Evolutionary conservation across 768 basidiomycete species (phyloP).

Genomic region (Jaapia argillacea): DNA sequence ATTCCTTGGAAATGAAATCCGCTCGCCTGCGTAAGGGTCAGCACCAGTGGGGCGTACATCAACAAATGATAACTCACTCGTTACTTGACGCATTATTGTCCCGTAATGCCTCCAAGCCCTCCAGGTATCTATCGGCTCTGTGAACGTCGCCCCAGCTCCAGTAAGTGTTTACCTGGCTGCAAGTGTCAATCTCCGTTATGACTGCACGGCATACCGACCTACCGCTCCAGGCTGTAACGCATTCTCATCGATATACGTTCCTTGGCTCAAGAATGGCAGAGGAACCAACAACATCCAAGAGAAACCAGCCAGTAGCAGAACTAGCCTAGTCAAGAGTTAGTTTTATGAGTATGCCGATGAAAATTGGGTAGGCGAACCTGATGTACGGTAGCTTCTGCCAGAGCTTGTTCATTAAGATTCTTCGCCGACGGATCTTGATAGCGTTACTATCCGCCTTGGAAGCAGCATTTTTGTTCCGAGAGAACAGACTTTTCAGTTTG

Average conservation of each 20-base stretch:
- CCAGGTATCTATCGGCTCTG: slow-evolving; percentile 73
- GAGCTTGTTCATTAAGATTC: slow-evolving; percentile 23
- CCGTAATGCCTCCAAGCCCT: slow-evolving; percentile 51
- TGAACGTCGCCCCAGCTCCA: slow-evolving; percentile 92
- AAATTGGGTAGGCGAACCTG: slow-evolving; percentile 8
- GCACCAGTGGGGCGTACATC: neutral
- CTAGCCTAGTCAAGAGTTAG: slow-evolving; percentile 27
- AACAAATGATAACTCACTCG: slow-evolving; percentile 42
- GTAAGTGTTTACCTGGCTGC: slow-evolving; percentile 71
- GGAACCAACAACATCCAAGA: slow-evolving; percentile 83
- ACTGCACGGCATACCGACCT: slow-evolving; percentile 8
- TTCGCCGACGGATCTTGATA: slow-evolving; percentile 36
- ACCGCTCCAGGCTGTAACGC: slow-evolving; percentile 92
- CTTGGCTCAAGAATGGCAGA: slow-evolving; percentile 45
- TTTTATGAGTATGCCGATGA: neutral
- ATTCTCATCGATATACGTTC: slow-evolving; percentile 90
- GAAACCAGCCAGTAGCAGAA: slow-evolving; percentile 57
- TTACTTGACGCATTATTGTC: slow-evolving; percentile 55
- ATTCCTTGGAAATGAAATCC: slow-evolving; percentile 47
- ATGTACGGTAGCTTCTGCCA: slow-evolving; percentile 21
- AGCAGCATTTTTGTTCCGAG: no score
- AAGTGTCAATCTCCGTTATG: neutral
- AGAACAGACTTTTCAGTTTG: no score
- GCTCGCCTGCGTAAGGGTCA: slow-evolving; percentile 44
- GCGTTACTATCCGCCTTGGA: slow-evolving; percentile 21